phyloP scores from a whole-genome alignment of 768 basidiomycete genomes.

The Tricholoma sp. region DNA sequence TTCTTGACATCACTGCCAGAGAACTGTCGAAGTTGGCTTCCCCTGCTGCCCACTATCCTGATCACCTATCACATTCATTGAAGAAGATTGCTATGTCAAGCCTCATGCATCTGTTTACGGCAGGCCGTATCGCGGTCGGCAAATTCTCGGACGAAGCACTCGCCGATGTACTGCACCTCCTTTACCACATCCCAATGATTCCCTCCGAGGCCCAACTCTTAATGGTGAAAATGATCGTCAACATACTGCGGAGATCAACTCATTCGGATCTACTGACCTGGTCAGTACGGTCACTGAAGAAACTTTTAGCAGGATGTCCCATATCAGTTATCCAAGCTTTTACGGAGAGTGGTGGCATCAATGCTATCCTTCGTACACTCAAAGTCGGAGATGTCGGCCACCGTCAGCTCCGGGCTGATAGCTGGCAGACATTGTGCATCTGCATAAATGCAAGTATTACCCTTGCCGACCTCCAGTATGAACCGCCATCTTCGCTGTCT shows the following conservation, averaged over 20 bases:
- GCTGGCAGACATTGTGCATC: slow-evolving; percentile 31
- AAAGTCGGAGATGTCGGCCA: slow-evolving; percentile 29
- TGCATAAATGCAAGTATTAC: slow-evolving; percentile 27
- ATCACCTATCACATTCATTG: slow-evolving; percentile 22
- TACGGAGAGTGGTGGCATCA: slow-evolving; percentile 27
- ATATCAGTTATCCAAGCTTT: slow-evolving; percentile 24
- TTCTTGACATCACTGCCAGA: slow-evolving; percentile 26
- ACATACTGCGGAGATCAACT: slow-evolving; percentile 23
- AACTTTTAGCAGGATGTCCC: slow-evolving; percentile 22
- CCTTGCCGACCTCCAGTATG: slow-evolving; percentile 8
- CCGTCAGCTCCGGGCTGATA: slow-evolving; percentile 33
- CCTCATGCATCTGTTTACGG: slow-evolving; percentile 32
- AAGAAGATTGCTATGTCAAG: slow-evolving; percentile 24
- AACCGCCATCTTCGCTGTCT: background rate
- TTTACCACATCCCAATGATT: slow-evolving; percentile 25
- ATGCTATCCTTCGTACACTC: slow-evolving; percentile 28
- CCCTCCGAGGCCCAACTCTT: slow-evolving; percentile 18
- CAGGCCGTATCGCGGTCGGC: slow-evolving; percentile 27
- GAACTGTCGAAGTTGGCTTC: slow-evolving; percentile 30
- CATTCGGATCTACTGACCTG: slow-evolving; percentile 29
- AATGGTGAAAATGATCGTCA: slow-evolving; percentile 25
- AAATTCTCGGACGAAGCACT: slow-evolving; percentile 25
- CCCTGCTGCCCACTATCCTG: slow-evolving; percentile 22
- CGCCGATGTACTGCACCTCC: slow-evolving; percentile 32
- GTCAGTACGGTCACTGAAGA: slow-evolving; percentile 30